A percentile compares a stretch with the other conserved stretches of the same genome.
Conservation (phyloP, 2,329 filamentous ascomycete genomes). For the Cordyceps tenuipes region DNA sequence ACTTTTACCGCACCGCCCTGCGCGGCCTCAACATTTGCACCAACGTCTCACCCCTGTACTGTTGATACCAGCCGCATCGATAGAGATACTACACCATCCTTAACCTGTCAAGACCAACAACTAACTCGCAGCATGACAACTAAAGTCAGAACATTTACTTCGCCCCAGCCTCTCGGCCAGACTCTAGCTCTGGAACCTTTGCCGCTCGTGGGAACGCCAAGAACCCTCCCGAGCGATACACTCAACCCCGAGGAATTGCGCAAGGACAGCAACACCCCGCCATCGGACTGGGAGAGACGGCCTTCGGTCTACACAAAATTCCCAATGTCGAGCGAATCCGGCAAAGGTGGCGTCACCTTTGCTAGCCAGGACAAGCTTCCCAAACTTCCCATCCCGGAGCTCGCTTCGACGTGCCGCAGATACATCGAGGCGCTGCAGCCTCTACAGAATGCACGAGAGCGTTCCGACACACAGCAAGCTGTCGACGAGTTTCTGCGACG, state of each 20-base stretch:
- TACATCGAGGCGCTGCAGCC: slow-evolving; percentile 76
- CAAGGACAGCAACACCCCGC: not conserved
- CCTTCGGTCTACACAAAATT: slow-evolving; percentile 28
- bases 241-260: slow-evolving; percentile 5
- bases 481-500: slow-evolving; percentile 73
- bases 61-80: slow-evolving; percentile 30
- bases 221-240: slow-evolving; percentile 15
- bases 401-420: slow-evolving; percentile 67
- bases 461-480: slow-evolving; percentile 71
- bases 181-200: slow-evolving; percentile 47
- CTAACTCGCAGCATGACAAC: slow-evolving; percentile 25
- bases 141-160: slow-evolving; percentile 37
- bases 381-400: slow-evolving; percentile 85
- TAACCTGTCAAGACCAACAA: not conserved
- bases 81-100: not conserved
- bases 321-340: slow-evolving; percentile 47
- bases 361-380: slow-evolving; percentile 80
- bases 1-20: slow-evolving; percentile 85
- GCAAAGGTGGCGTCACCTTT: slow-evolving; percentile 73
- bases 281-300: slow-evolving; percentile 6
- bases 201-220: slow-evolving; percentile 13
- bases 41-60: slow-evolving; percentile 66
- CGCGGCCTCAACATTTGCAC: slow-evolving; percentile 79
- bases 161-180: slow-evolving; percentile 65
- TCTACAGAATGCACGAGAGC: slow-evolving; percentile 72